Evolutionary conservation across 805 yeast species (phyloP).

Genomic region (Diddensiella caesifluorescens): DNA sequence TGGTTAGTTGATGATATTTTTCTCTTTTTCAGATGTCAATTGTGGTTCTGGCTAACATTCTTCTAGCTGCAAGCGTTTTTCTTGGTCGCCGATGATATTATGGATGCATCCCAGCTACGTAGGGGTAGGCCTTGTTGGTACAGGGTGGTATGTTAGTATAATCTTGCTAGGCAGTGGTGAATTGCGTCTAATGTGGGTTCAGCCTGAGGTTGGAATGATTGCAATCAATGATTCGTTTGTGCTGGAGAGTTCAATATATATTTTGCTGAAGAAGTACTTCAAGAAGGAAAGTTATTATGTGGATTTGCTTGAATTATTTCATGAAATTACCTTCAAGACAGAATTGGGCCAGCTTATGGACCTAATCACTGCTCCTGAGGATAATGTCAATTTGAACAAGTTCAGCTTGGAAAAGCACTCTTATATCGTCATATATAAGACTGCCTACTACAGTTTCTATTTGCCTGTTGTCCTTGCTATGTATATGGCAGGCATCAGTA

Average conservation of each 20-base stretch:
- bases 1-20: no score
- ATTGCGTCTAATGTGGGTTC: no score
- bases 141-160: conserved; percentile 17
- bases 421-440: conserved; percentile 91
- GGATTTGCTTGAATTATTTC: conserved; percentile 88
- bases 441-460: conserved; percentile 96
- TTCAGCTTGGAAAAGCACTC: conserved; percentile 87
- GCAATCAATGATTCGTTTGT: conserved; percentile 97
- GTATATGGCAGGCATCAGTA: conserved; percentile 78
- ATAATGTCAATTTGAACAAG: conserved; percentile 79
- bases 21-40: background rate
- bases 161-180: background rate
- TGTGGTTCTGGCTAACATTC: background rate
- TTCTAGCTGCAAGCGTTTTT: conserved; percentile 83
- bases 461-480: conserved; percentile 96
- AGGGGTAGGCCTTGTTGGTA: conserved; percentile 99
- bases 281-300: conserved; percentile 74
- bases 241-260: conserved; percentile 91
- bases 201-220: conserved; percentile 72
- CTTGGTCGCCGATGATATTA: conserved; percentile 96
- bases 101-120: conserved; percentile 95
- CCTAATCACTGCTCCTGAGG: conserved; percentile 96
- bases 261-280: conserved; percentile 85
- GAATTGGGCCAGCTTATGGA: conserved; percentile 96
- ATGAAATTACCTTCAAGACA: conserved; percentile 95